These are phyloP conservation scores for Carpinus viminea DNA, from an alignment of 306 rosid species.

Conservation along the genomic window DNA sequence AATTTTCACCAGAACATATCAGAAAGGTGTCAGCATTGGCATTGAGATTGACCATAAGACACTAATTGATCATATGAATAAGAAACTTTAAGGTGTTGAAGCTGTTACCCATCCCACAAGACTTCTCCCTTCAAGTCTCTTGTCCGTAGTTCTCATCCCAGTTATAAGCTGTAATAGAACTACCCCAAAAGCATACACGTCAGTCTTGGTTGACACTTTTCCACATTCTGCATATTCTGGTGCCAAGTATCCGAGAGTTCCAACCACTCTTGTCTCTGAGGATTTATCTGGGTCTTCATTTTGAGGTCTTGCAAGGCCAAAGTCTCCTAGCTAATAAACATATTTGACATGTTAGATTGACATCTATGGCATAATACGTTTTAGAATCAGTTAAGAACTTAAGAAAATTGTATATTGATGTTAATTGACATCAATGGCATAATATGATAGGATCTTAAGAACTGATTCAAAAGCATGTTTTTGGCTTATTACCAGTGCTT, in stretches of 20 bases:
- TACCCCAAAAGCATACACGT: constrained; percentile 89
- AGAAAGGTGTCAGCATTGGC: not conserved
- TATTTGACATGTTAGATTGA: constrained; percentile 28
- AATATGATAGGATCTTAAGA: not conserved
- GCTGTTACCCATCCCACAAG: constrained; percentile 87
- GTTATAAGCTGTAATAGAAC: constrained; percentile 79
- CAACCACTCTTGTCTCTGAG: constrained; percentile 65
- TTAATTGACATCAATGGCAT: not conserved
- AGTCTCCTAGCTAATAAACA: constrained; percentile 70
- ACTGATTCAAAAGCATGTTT: constrained; percentile 5
- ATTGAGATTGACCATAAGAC: not conserved
- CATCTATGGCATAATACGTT: not conserved
- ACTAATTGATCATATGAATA: not conserved
- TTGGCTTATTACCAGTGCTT: constrained; percentile 61
- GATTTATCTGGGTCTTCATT: constrained; percentile 46
- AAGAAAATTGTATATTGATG: not conserved
- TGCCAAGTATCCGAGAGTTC: constrained; percentile 84
- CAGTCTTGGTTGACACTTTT: constrained; percentile 77
- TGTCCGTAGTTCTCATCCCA: constrained; percentile 70
- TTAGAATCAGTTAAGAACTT: not conserved
- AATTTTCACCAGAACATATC: not conserved
- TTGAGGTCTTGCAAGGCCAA: constrained; percentile 79
- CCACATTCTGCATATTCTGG: constrained; percentile 93
- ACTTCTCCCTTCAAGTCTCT: constrained; percentile 71
- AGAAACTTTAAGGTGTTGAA: constrained; percentile 20